Base-by-base conservation (phyloP, 495 filamentous ascomycete species). In the Neurospora tetrasperma region DNA sequence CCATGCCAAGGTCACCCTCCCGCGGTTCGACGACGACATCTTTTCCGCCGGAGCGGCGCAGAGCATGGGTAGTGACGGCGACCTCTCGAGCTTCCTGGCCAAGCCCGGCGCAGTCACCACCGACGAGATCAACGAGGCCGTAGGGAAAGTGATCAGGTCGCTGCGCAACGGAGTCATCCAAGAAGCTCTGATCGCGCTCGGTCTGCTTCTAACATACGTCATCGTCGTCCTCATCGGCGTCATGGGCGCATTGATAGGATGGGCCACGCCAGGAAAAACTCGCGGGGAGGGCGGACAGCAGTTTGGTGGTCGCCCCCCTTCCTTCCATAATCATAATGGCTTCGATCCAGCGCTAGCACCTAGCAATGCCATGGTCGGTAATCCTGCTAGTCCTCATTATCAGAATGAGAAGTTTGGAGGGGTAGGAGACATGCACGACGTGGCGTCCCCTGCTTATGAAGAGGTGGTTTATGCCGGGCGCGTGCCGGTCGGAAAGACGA, bases 1-100 rank as follows among this genome's bases (percentile, higher is more conserved):
- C 75, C 79, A 98, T 76, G 94, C 96, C 2, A 88, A 96, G 69
- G 86, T 99, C 75, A 82, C 89, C 72, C 91, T 99, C 77, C 96
- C 96, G 1, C 78, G 86, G 27, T 87, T 98, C 41, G 86, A 88
- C 38, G 89, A 93, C 77, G 86, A 97, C 76, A 91, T 91, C 39
- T 97, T 99, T 85, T 94, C 92, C 69, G 83, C 89, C 44, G 95
- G 94, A 39, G 93, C 94, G 43, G 80, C 87, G 18, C 83, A 87
- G 44, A 90, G 88, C 75, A 84, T 94, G 75, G 78, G 83, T 42
- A 85, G 88, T 69, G 84, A 88, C 68, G 80, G 83, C 42, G 82
- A 85, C 43, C 84, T 89, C 0, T 89, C 90, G 38, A 89, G 87
- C 31, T 96, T 99, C 83, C 88, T 97, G 44, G 85, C 93, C 35